Base-by-base conservation (phyloP, 2,329 filamentous ascomycete genomes). In the Alternaria gaisen region DNA sequence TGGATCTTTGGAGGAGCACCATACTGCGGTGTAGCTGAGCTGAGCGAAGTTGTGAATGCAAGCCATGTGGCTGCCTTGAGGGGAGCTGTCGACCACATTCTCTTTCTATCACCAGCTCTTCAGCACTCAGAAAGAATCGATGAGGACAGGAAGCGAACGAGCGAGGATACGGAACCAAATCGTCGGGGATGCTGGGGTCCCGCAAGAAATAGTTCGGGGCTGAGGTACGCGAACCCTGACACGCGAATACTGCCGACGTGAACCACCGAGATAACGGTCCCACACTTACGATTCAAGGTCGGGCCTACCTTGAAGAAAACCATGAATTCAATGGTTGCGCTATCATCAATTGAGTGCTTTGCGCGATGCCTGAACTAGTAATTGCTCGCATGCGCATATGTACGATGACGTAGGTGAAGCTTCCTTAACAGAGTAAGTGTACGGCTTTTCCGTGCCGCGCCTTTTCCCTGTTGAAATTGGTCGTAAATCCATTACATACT, bases 11-110 rank as follows among this genome's bases (percentile, higher is more conserved):
- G 56, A 56, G 63, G 58, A 57, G 64, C 47, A 22, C 32, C 61
- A 64, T 72, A 66, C 46, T 50, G 65, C 20, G 65, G 66, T 18
- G 53, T 58, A 32, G 70, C 68, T 9, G 47, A 38, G 32, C 40
- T 56, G 14, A 58, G 43, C 20, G 38, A 56, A 46, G 34, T 62
- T 20, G 56, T 47, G 11, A 51, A 65, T 12, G 60, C 60, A 16
- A 74, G 67, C 66, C 67, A 72, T 42, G 72, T 28, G 51, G 64
- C 66, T 58, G 72, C 57, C 38, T 62, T 64, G 43, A 65, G 38
- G 26, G 54, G 38, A 32, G 54, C 60, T 50, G 61, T 60, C 18
- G 48, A 28, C 16, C 46, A 42, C 61, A 61, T 61, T 0, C 7
- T 50, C 51, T 26, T 4, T 41, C 44, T 41, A 40, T 42, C 14